Evolutionary conservation across 2,329 filamentous ascomycete species (phyloP), one percentile per base, ranked within the genome.

Genomic region (Neopestalotiopsis rosae): DNA sequence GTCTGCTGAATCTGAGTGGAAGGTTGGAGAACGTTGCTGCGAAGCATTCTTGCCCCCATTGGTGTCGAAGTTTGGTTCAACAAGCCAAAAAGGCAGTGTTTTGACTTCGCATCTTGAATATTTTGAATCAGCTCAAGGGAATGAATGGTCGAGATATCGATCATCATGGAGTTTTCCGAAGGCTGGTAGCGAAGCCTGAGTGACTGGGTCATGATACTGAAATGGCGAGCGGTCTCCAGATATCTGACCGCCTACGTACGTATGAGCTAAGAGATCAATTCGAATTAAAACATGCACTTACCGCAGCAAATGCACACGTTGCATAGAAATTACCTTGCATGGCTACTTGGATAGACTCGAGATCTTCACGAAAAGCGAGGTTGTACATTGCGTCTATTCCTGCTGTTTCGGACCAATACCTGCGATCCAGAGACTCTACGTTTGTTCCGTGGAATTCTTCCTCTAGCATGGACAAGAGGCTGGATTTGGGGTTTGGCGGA

Each of bases 111-210:
- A 73, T 92, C 90, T 13, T 93, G 90, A 0, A 95, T 77, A 72
- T 98, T 99, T 75, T 97, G 94, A 32, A 98, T 92, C 5, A 99
- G 86, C 78, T 99, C 96, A 3, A 99, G 84, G 0, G 94, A 94
- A 49, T 91, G 88, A 34, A 98, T 94, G 0, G 95, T 97, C 0
- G 94, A 92, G 2, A 96, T 86, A 75, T 98, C 95, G 74, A 98
- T 97, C 88, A 97, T 94, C 95, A 98, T 97, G 0, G 94, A 93
- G 30, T 95, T 93, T 76, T 97, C 93, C 0, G 94, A 94, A 1
- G 94, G 92, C 75, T 95, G 91, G 73, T 97, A 98, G 71, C 90
- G 91, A 76, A 98, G 92, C 3, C 94, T 90, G 40, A 98, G 87
- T 24, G 95, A 95, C 77, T 96, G 91, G n/a, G 87, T 85, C 3